Evolutionary conservation across 2,329 filamentous ascomycete species (phyloP).

Genomic region (Aspergillus tamarii): DNA sequence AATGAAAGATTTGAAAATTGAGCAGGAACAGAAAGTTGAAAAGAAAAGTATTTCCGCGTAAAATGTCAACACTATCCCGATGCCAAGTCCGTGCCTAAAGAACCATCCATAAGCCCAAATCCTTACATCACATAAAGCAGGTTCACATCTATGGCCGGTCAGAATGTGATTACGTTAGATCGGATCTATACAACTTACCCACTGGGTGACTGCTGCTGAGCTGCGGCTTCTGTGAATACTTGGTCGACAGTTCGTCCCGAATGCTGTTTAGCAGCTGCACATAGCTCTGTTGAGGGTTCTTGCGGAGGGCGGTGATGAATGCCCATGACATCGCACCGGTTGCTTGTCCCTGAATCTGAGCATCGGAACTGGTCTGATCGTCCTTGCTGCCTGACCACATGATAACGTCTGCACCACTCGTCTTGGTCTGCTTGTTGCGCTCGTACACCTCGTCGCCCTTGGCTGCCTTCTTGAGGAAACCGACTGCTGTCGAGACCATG

Average conservation of each 20-base stretch:
- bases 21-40: neutral
- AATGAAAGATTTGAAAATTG: neutral
- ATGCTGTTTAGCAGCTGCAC: slow-evolving; percentile 95
- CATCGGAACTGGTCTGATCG: slow-evolving; percentile 91
- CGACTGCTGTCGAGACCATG: slow-evolving; percentile 78
- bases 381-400: slow-evolving; percentile 99
- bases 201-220: slow-evolving; percentile 94
- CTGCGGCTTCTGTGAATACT: slow-evolving; percentile 95
- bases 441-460: slow-evolving; percentile 77
- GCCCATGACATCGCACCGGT: slow-evolving; percentile 99
- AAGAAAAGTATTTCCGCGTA: neutral
- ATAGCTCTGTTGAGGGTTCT: slow-evolving; percentile 94
- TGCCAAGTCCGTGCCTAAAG: neutral
- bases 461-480: slow-evolving; percentile 85
- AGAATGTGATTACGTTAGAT: slow-evolving; percentile 15
- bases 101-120: slow-evolving; percentile 12
- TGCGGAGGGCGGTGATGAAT: slow-evolving; percentile 87
- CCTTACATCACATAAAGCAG: slow-evolving; percentile 68
- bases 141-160: slow-evolving; percentile 59
- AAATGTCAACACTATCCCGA: slow-evolving; percentile 1
- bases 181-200: slow-evolving; percentile 61
- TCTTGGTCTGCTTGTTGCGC: slow-evolving; percentile 83
- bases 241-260: slow-evolving; percentile 80
- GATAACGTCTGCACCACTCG: slow-evolving; percentile 90
- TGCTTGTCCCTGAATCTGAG: slow-evolving; percentile 82